phyloP scores from a whole-genome alignment of 2,329 filamentous ascomycete species.

The Trichoderma sp. region DNA sequence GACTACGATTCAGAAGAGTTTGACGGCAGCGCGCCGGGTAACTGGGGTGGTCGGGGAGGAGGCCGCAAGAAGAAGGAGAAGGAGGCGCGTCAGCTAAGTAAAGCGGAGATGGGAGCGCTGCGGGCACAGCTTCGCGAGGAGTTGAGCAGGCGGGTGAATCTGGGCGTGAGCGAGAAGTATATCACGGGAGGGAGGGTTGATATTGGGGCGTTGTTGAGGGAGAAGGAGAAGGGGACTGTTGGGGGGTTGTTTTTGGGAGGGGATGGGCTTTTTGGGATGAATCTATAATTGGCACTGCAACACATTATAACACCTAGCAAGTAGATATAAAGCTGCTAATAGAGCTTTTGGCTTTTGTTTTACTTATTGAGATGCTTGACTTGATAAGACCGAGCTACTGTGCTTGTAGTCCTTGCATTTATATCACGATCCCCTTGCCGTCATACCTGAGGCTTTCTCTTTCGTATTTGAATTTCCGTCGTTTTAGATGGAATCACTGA shows the following conservation, averaged over 20 bases:
- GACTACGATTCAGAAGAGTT: slow-evolving; percentile 92
- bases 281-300: slow-evolving; percentile 8
- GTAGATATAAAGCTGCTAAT: not conserved
- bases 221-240: slow-evolving; percentile 54
- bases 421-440: too few relatives aligned
- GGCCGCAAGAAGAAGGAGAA: slow-evolving; percentile 76
- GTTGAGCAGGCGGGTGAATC: slow-evolving; percentile 75
- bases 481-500: slow-evolving; percentile 42
- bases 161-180: slow-evolving; percentile 86
- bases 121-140: slow-evolving; percentile 73
- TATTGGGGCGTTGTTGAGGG: slow-evolving; percentile 69
- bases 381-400: too few relatives aligned
- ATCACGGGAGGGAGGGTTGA: slow-evolving; percentile 84
- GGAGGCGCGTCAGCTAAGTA: slow-evolving; percentile 67
- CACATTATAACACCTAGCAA: not conserved
- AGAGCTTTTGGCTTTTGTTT: not conserved
- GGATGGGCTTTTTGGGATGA: slow-evolving; percentile 43
- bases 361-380: too few relatives aligned
- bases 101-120: slow-evolving; percentile 72
- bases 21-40: slow-evolving; percentile 71
- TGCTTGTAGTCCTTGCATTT: too few relatives aligned
- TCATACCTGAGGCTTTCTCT: slow-evolving; percentile 6
- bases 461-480: slow-evolving; percentile 37
- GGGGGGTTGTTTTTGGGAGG: slow-evolving; percentile 44
- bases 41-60: slow-evolving; percentile 69